Evolutionary conservation across 2,329 filamentous ascomycete genomes (phyloP), one percentile per base, ranked within the genome.

Genomic region (Paradendryphiella salina): DNA sequence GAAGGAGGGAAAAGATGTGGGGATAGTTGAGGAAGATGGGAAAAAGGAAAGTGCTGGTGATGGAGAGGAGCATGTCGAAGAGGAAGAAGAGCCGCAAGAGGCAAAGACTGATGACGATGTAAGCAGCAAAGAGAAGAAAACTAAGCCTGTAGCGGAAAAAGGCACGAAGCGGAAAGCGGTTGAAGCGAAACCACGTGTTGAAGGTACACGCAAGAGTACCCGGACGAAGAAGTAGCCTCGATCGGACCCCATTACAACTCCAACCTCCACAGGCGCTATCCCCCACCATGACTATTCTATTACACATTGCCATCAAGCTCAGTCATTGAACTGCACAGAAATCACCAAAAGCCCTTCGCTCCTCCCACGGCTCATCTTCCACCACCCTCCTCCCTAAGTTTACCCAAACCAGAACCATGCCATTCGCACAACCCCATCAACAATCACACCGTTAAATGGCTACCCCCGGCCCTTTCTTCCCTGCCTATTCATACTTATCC

Each of bases 181-280:
- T 15, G 57, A 59, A 4, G 15, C 29, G 13, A 60, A 56, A 14
- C 10, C 46, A 11, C 43, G 52, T 14, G 17, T 34, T 13, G 63
- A 65, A 35, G 65, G 60, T 7, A 44, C 57, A n/a, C 50, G 66
- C 23, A 65, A 64, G 26, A 71, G 69, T 28, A 61, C 43, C 17
- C 54, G 66, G n/a, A 60, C 45, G 20, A 70, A 61, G 37, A 60
- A 54, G 42, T 60, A 60, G 34, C 17, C 4, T 15, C 6, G 6
- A 18, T 3, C 20, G 3, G 9, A 44, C 32, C 13, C 7, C 5
- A 31, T 14, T 8, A 20, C 23, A 21, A 5, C 7, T 10, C 13
- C 17, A 29, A 18, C 42, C 14, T 18, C 13, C 15, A 29, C 31
- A 4, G 7, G 8, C 23, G 23, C 8, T 26, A 9, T 26, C 23